phyloP scores from a whole-genome alignment of 768 basidiomycete species.

The Chalciporus piperatus region DNA sequence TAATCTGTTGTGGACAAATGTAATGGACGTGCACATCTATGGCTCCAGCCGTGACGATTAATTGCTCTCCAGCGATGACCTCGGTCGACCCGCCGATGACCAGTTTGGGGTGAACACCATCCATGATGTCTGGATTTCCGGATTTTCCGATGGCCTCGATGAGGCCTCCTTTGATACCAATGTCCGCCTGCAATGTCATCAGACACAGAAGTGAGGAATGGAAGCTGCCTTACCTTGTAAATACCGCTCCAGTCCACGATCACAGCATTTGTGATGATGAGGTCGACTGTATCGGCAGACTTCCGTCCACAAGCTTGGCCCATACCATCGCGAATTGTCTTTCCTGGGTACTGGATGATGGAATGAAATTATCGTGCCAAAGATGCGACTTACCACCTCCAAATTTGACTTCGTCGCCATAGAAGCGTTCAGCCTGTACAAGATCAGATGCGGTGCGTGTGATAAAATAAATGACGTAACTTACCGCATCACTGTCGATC shows the following conservation, averaged over 20 bases:
- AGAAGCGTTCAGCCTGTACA: slow-evolving; percentile 73
- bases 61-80: slow-evolving; percentile 92
- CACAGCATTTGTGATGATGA: slow-evolving; percentile 93
- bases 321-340: slow-evolving; percentile 95
- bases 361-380: not conserved
- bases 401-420: slow-evolving; percentile 98
- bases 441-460: not conserved
- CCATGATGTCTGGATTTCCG: slow-evolving; percentile 95
- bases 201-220: not conserved
- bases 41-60: slow-evolving; percentile 91
- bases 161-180: slow-evolving; percentile 80
- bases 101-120: slow-evolving; percentile 65
- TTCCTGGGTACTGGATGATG: slow-evolving; percentile 49
- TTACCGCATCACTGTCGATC: slow-evolving; percentile 81
- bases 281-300: slow-evolving; percentile 70
- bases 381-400: slow-evolving; percentile 66
- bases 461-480: not conserved
- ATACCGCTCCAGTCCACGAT: slow-evolving; percentile 95
- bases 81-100: slow-evolving; percentile 90
- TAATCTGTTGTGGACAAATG: slow-evolving; percentile 91
- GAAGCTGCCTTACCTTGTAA: slow-evolving; percentile 62
- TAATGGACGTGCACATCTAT: slow-evolving; percentile 92
- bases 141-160: slow-evolving; percentile 95
- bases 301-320: slow-evolving; percentile 81
- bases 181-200: slow-evolving; percentile 68